Base-by-base conservation (phyloP, 768 basidiomycete genomes). In the Scleroderma bovista region DNA sequence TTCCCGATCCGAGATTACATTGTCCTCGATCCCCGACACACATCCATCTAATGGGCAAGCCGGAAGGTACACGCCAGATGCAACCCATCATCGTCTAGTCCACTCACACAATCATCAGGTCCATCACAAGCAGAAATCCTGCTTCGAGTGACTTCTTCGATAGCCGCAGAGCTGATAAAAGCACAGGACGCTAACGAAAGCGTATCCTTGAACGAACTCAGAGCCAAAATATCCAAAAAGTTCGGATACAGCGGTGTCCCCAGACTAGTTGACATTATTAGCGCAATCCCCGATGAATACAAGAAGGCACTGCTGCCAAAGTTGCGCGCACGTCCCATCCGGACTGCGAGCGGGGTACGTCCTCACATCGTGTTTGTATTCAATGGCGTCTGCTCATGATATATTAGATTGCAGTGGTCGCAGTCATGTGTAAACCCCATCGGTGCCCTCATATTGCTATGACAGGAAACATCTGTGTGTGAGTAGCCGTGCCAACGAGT, bases 381-480 rank as follows among this genome's bases (percentile, higher is more conserved):
- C 26, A 46, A 16, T 17, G 20, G 7, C 12, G 38, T 17, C 17
- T 11, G 48, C 20, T 10, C 36, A 41, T 26, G 26, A 22, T 17
- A 16, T 17, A 48, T 26, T 52, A 95, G 93, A 94, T 98, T 51
- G 96, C 95, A 15, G 95, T 98, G 20, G 96, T 99, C 13, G 96
- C 96, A 9, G 95, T 99, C n/a, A 99, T 99, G 96, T 95, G 93
- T 74, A 99, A 98, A 63, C 96, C 96, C 2, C 96, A 99, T 75
- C 81, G 96, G 47, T 99, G 96, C 75, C 96, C 96, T 4, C 96
- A 99, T 71, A 98, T 99, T 49, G 96, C 96, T 8, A 96, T 99
- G 92, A 99, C 96, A 0, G 96, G 96, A 24, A 99, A 99, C 61
- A 98, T 99, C 50, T 99, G 96, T 71, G 96, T 99, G 86, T 95